These are phyloP conservation scores for Sphenostylis stenocarpa DNA, from an alignment of 306 rosid species.

Conservation along the genomic window DNA sequence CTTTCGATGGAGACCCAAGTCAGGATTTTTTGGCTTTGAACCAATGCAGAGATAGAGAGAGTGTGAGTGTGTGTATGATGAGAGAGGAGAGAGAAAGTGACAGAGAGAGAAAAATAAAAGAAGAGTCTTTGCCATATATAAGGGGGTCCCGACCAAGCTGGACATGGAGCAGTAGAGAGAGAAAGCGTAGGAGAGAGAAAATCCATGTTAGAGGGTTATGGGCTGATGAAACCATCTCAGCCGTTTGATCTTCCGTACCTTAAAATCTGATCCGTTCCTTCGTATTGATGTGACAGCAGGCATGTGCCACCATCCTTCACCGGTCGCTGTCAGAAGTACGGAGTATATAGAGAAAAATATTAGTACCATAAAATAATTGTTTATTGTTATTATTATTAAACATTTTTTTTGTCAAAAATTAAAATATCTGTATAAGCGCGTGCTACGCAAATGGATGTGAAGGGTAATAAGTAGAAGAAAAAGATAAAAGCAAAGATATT, in stretches of 20 bases:
- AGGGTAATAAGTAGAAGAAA: constrained; percentile 30
- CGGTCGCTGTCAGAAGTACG: constrained; percentile 90
- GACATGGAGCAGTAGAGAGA: constrained; percentile 57
- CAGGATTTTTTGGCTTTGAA: constrained; percentile 45
- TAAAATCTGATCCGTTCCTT: constrained; percentile 32
- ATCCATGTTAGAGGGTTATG: constrained; percentile 37
- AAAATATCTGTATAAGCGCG: constrained; percentile 36
- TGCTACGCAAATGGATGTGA: constrained; percentile 33
- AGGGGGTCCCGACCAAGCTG: constrained; percentile 77
- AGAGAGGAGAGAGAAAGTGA: constrained; percentile 31
- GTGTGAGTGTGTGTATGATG: not conserved
- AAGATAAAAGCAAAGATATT: constrained; percentile 26
- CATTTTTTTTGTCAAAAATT: not conserved
- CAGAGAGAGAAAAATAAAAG: constrained; percentile 39
- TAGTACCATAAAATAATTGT: constrained; percentile 28
- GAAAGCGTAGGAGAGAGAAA: constrained; percentile 44
- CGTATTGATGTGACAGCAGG: constrained; percentile 71
- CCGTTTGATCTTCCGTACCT: constrained; percentile 59
- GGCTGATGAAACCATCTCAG: constrained; percentile 25
- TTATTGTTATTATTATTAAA: not conserved
- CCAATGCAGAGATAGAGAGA: constrained; percentile 24
- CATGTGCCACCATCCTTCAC: constrained; percentile 96
- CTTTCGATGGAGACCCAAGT: constrained; percentile 63
- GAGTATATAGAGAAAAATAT: constrained; percentile 41
- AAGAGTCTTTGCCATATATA: constrained; percentile 49